Conservation (phyloP, 1,284 basidiomycete genomes). For the Thecaphora thlaspeos region DNA sequence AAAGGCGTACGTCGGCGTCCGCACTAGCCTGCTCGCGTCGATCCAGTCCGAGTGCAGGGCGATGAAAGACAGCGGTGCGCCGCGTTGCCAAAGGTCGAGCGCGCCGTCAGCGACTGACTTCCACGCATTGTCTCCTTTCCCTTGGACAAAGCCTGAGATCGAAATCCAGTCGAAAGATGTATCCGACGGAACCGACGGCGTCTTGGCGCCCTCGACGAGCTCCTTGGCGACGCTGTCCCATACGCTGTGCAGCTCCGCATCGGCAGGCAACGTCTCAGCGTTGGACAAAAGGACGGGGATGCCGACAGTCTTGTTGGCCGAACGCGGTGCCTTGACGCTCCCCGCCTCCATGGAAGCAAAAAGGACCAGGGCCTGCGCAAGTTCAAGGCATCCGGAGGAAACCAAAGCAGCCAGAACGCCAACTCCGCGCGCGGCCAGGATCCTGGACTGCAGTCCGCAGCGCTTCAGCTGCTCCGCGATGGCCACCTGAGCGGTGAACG, state of each 20-base stretch:
- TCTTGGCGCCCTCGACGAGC: neutral
- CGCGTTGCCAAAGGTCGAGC: neutral
- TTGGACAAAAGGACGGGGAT: neutral
- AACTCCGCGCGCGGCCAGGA: neutral
- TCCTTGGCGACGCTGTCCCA: neutral
- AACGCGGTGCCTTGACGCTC: too few relatives aligned
- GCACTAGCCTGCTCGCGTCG: neutral
- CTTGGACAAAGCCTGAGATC: neutral
- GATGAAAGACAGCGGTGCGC: neutral
- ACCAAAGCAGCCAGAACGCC: neutral
- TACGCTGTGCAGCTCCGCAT: neutral
- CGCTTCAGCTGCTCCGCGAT: neutral
- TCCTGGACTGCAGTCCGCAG: neutral
- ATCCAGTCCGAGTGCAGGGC: neutral
- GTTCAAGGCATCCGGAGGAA: neutral
- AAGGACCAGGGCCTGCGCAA: neutral
- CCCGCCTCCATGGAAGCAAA: neutral
- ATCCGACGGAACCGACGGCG: too few relatives aligned
- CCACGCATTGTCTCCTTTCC: neutral
- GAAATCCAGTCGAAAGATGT: too few relatives aligned
- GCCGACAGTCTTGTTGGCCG: neutral
- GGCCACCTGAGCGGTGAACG: neutral
- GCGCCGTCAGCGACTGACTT: neutral
- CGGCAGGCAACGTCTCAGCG: neutral
- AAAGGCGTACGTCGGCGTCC: constrained; percentile 25